These are phyloP conservation scores for Gossypium schwendimanii DNA, from an alignment of 441 rosid genomes.

Conservation along the genomic window DNA sequence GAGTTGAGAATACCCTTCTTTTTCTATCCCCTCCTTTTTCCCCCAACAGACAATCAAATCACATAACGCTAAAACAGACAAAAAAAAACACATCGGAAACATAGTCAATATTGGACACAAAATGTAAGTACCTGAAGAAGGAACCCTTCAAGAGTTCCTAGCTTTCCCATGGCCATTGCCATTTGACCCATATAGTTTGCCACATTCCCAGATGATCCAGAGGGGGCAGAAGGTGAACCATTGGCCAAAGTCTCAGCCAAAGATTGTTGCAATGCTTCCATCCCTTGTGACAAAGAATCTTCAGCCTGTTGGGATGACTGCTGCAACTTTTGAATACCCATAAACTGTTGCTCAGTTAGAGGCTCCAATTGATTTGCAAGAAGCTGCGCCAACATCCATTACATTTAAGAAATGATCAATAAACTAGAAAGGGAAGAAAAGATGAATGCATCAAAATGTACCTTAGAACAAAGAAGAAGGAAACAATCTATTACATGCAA, in stretches of 20 bases:
- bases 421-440: neutral
- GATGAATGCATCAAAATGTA: neutral
- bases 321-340: slow-evolving; percentile 59
- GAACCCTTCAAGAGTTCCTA: slow-evolving; percentile 74
- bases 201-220: slow-evolving; percentile 68
- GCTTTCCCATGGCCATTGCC: slow-evolving; percentile 96
- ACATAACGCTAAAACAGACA: no score
- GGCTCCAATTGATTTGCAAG: slow-evolving; percentile 77
- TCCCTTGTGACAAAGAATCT: slow-evolving; percentile 59
- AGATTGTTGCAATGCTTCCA: slow-evolving; percentile 84
- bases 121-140: slow-evolving; percentile 53
- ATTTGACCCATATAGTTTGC: slow-evolving; percentile 94
- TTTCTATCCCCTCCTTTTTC: neutral
- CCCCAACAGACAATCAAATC: neutral
- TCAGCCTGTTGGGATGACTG: slow-evolving; percentile 52
- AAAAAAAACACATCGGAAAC: neutral
- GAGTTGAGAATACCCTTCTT: neutral
- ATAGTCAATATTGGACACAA: neutral
- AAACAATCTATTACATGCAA: neutral
- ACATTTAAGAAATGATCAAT: slow-evolving; percentile 5
- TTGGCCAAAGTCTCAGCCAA: slow-evolving; percentile 69
- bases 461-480: neutral
- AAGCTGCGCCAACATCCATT: slow-evolving; percentile 43
- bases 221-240: slow-evolving; percentile 49
- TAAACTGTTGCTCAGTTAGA: slow-evolving; percentile 64